Evolutionary conservation across 306 rosid species (phyloP).

Genomic region (Medicago arabica): DNA sequence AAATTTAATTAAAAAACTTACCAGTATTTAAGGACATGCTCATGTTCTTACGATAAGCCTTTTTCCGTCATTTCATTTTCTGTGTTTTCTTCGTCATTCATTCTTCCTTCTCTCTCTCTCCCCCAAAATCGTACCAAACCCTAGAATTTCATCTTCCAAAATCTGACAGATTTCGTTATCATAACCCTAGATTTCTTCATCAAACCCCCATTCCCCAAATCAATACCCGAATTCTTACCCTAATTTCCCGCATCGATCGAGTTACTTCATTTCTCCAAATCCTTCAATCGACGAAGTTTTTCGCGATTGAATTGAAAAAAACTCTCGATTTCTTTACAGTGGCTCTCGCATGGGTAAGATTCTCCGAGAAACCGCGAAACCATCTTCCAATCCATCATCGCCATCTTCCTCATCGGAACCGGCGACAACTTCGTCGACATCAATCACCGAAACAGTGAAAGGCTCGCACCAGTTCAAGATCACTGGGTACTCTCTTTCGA

Average conservation of each 20-base stretch:
- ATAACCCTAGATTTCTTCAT: constrained; percentile 58
- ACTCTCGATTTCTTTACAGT: constrained; percentile 31
- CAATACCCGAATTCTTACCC: constrained; percentile 15
- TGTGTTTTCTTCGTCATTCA: constrained; percentile 1
- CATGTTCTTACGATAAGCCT: neutral
- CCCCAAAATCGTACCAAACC: constrained; percentile 38
- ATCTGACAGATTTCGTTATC: constrained; percentile 29
- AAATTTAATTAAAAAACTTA: neutral
- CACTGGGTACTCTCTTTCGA: constrained; percentile 70
- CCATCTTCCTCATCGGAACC: constrained; percentile 56
- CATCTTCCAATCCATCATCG: constrained; percentile 52
- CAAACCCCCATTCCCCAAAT: constrained; percentile 37
- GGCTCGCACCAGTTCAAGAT: constrained; percentile 88
- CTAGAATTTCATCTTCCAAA: constrained; percentile 47
- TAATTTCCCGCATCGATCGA: constrained; percentile 29
- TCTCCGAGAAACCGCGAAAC: constrained; percentile 67
- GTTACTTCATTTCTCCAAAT: neutral
- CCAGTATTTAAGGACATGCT: constrained; percentile 19
- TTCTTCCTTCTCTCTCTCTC: neutral
- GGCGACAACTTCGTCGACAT: constrained; percentile 67
- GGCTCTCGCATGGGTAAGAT: constrained; percentile 75
- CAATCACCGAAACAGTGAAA: constrained; percentile 72
- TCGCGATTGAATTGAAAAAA: neutral
- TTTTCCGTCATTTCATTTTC: constrained; percentile 40
- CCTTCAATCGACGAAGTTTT: constrained; percentile 24